Conservation (phyloP, 306 rosid species). For the Lotus japonicus region DNA sequence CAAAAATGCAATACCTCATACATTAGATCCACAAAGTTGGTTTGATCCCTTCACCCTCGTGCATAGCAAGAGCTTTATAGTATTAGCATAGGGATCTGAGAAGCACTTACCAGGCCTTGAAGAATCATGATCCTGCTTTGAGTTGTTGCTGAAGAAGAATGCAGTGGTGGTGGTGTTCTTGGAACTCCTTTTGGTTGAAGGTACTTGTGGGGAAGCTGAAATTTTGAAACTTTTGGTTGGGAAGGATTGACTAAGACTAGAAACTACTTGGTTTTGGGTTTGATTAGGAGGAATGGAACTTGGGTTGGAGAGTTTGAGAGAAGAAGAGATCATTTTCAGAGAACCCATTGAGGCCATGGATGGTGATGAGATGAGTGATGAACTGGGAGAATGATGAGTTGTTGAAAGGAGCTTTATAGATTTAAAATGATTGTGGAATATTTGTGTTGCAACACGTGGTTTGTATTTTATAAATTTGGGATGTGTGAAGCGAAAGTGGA, state of each 20-base stretch:
- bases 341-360: conserved; percentile 56
- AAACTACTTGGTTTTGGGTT: conserved; percentile 33
- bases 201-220: conserved; percentile 16
- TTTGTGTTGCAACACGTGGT: conserved; percentile 28
- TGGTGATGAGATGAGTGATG: background rate
- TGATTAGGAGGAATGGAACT: conserved; percentile 21
- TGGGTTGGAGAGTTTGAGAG: conserved; percentile 11
- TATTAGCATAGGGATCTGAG: background rate
- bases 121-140: conserved; percentile 25
- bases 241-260: conserved; percentile 31
- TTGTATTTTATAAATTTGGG: background rate
- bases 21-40: no score
- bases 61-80: no score
- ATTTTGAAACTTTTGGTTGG: conserved; percentile 10
- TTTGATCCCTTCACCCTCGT: no score
- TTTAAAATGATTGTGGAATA: background rate
- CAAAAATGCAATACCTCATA: no score
- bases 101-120: conserved; percentile 40
- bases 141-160: conserved; percentile 46
- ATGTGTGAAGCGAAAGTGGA: background rate
- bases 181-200: conserved; percentile 22
- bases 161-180: conserved; percentile 34
- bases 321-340: conserved; percentile 36
- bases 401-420: conserved; percentile 16
- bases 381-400: background rate